Evolutionary conservation across 768 basidiomycete species (phyloP), one percentile per base, ranked within the genome.

Genomic region (Macrolepiota fuliginosa): DNA sequence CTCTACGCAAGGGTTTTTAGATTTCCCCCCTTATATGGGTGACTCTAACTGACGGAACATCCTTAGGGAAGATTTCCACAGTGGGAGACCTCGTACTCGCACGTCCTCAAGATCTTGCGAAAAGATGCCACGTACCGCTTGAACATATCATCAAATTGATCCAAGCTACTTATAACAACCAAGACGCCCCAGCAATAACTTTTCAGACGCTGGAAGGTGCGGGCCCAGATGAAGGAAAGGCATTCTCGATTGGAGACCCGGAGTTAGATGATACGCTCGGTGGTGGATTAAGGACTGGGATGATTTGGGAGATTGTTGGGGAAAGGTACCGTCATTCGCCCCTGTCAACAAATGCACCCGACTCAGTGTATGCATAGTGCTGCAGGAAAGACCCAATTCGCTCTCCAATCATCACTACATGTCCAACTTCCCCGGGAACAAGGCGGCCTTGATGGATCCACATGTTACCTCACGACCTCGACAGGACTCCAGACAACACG

Each of bases 311-410:
- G 66, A 75, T 96, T 42, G 87, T 82, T 12, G 95, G 95, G 27
- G 92, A 96, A 79, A 92, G 93, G 95, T 94, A 72, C 63, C 75
- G 22, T 19, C 29, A 19, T 47, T 50, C 52, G 40, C n/a, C n/a
- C 47, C 45, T 29, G 7, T 22, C 27, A 68, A 37, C 32, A 17
- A 11, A 10, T 2, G 6, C 25, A 15, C 11, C 36, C 51, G 56
- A 49, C 36, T 62, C 19, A 51, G 11, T 17, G 1, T 10, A 6
- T 29, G 49, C 13, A 15, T 70, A 99, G 97, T 70, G 89, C 94
- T 24, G 87, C 96, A 27, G 97, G 97, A 40, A 99, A 99, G 76
- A 94, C 94, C 0, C 95, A 98, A 67, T 74, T 98, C 4, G 91
- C 90, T 3, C 79, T 99, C 13, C 94, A 96, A 65, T 81, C 94